phyloP scores from a whole-genome alignment of 176 grass and related monocot species.

The Paspalum notatum region DNA sequence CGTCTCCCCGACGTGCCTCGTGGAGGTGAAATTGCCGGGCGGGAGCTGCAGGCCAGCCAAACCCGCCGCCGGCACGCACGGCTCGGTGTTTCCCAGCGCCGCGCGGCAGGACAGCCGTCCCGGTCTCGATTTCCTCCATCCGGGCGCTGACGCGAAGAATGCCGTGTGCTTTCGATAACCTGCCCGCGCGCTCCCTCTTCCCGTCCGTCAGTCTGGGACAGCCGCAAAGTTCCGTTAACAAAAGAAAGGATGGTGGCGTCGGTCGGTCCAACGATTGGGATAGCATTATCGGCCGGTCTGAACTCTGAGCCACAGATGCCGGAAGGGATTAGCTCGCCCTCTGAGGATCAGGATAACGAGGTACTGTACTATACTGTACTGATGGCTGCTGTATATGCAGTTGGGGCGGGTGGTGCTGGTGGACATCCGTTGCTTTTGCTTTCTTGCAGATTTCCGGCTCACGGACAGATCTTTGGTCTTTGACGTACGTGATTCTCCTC shows the following conservation, averaged over 20 bases:
- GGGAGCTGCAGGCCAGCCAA: background rate
- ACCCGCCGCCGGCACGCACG: background rate
- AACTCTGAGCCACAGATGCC: background rate
- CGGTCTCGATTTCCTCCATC: background rate
- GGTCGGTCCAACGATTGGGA: background rate
- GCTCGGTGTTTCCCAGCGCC: background rate
- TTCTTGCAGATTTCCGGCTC: background rate
- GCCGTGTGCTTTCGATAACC: background rate
- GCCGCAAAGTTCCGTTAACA: background rate
- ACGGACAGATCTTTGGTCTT: constrained; percentile 34
- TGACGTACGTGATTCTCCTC: no score
- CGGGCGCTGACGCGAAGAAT: background rate
- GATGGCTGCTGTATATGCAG: background rate
- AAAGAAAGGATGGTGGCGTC: no score
- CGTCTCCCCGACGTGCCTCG: background rate
- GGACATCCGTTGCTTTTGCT: constrained; percentile 26
- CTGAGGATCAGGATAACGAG: constrained; percentile 11
- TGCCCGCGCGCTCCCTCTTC: no score
- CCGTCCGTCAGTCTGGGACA: background rate
- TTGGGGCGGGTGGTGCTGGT: background rate
- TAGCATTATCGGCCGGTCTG: background rate
- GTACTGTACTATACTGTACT: no score
- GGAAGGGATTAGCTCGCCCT: background rate
- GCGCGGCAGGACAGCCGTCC: background rate
- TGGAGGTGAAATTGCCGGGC: background rate